A percentile compares a stretch with the other conserved stretches of the same genome.
phyloP scores from a whole-genome alignment of 2,329 filamentous ascomycete genomes.

The Metarhizium anisopliae region DNA sequence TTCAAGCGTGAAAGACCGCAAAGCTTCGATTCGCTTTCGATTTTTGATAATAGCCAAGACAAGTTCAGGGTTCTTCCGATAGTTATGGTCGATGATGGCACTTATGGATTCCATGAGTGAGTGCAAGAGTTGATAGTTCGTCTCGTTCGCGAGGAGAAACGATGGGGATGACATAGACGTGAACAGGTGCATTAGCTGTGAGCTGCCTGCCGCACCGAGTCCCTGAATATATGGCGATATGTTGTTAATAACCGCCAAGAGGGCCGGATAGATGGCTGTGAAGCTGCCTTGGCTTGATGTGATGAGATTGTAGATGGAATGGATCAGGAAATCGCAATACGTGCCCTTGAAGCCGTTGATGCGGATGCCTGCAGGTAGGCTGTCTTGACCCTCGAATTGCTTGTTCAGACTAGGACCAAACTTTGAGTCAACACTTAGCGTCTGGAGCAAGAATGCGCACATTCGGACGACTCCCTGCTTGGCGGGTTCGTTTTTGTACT shows the following conservation, averaged over 20 bases:
- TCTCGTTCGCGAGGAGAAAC: slow-evolving; percentile 86
- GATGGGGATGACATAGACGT: slow-evolving; percentile 88
- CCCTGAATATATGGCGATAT: slow-evolving; percentile 76
- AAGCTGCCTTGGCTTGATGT: slow-evolving; percentile 85
- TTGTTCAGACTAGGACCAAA: slow-evolving; percentile 90
- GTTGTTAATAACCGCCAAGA: slow-evolving; percentile 90
- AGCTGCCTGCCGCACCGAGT: slow-evolving; percentile 64
- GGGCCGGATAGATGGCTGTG: slow-evolving; percentile 82
- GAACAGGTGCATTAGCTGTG: slow-evolving; percentile 80
- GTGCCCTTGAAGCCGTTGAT: slow-evolving; percentile 79
- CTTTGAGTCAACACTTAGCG: slow-evolving; percentile 82
- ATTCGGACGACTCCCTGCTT: slow-evolving; percentile 91
- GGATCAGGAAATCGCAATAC: slow-evolving; percentile 90
- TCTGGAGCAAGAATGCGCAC: slow-evolving; percentile 96
- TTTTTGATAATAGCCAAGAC: slow-evolving; percentile 73
- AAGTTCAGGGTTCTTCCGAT: slow-evolving; percentile 69
- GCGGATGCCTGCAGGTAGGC: slow-evolving; percentile 70
- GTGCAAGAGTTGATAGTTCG: slow-evolving; percentile 71
- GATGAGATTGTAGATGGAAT: slow-evolving; percentile 88
- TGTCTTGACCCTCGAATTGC: slow-evolving; percentile 79
- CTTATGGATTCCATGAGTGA: slow-evolving; percentile 86
- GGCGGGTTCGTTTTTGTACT: slow-evolving; percentile 75
- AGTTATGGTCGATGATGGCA: slow-evolving; percentile 82
- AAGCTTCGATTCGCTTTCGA: slow-evolving; percentile 71
- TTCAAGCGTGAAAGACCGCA: slow-evolving; percentile 83